Evolutionary conservation across 2,329 filamentous ascomycete genomes (phyloP).

Genomic region (Westerdykella sp.): DNA sequence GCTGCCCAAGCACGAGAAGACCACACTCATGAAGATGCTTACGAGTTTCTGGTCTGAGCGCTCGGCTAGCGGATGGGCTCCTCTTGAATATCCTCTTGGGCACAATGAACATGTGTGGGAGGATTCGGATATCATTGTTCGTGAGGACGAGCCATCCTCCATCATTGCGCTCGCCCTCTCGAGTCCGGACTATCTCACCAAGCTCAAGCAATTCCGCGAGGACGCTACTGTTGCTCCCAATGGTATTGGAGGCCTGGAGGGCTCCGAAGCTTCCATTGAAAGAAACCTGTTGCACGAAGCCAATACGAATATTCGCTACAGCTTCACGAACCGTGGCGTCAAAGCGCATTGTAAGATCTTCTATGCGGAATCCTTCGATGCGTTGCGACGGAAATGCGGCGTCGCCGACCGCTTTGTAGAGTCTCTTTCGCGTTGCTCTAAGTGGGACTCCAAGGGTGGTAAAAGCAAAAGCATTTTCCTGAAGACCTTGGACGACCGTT

Average conservation of each 20-base stretch:
- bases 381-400: slow-evolving; percentile 84
- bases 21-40: slow-evolving; percentile 87
- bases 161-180: slow-evolving; percentile 89
- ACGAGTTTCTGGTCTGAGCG: slow-evolving; percentile 98
- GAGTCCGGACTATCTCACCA: slow-evolving; percentile 78
- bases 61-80: slow-evolving; percentile 88
- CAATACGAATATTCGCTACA: slow-evolving; percentile 91
- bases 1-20: slow-evolving; percentile 87
- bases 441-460: slow-evolving; percentile 96
- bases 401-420: slow-evolving; percentile 92
- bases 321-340: slow-evolving; percentile 88
- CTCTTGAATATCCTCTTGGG: slow-evolving; percentile 80
- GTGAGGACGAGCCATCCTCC: slow-evolving; percentile 95
- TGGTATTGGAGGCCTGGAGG: slow-evolving; percentile 16
- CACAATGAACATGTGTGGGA: slow-evolving; percentile 90
- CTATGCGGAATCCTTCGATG: slow-evolving; percentile 96
- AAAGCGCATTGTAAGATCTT: slow-evolving; percentile 98
- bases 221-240: slow-evolving; percentile 17
- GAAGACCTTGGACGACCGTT: slow-evolving; percentile 90
- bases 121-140: slow-evolving; percentile 92
- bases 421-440: slow-evolving; percentile 87
- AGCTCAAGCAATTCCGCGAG: slow-evolving; percentile 61
- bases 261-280: slow-evolving; percentile 68
- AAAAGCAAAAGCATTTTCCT: slow-evolving; percentile 97
- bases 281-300: slow-evolving; percentile 76